Base-by-base conservation (phyloP, 257 asterid species). In the Solanum neorickii region DNA sequence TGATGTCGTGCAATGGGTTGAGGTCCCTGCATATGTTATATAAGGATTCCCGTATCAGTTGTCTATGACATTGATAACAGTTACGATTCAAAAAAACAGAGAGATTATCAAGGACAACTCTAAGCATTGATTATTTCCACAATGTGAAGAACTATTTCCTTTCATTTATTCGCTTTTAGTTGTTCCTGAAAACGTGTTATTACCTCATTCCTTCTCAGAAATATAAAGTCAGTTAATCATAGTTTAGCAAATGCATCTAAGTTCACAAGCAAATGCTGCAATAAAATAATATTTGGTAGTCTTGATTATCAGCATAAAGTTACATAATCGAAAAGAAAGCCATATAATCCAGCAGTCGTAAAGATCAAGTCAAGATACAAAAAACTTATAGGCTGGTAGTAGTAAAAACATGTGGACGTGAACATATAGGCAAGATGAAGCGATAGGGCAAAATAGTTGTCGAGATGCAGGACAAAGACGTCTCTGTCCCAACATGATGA, bases 1-100 rank as follows among this genome's bases (percentile, higher is more conserved):
- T 93, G 89, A 95, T 93, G 88, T 93, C 92, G 62, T 94, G 94
- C 88, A 95, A 91, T 9, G 99, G 99, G 91, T 96, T 96, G 86
- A 96, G 98, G 89, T 96, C 99, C 95, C 99, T 96, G 92, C 83
- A 91, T 89, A 82, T 68, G 23, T 46, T 83, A 20, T 49, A 83
- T 31, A 23, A 83, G 25, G 77, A 41, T 37, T 83, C 12, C 12
- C 0, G 12, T 15, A 11, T 47, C 29, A 2, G 42, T 16, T 31
- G 1, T 80, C 68, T 16, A 21, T 27, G 68, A 46, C 42, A 27
- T 2, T 5, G 8, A 80, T 4, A 47, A 80, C 85, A 9, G 2
- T 18, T 80, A 4, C 68, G 0, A 10, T 29, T 47, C 20, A 47
- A 46, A 3, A 27, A 80, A 5, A 47, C 16, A 46, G 18, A 3